These are phyloP conservation scores for Hypomontagnella submonticulosa DNA, from an alignment of 495 filamentous ascomycete genomes.

Conservation along the genomic window DNA sequence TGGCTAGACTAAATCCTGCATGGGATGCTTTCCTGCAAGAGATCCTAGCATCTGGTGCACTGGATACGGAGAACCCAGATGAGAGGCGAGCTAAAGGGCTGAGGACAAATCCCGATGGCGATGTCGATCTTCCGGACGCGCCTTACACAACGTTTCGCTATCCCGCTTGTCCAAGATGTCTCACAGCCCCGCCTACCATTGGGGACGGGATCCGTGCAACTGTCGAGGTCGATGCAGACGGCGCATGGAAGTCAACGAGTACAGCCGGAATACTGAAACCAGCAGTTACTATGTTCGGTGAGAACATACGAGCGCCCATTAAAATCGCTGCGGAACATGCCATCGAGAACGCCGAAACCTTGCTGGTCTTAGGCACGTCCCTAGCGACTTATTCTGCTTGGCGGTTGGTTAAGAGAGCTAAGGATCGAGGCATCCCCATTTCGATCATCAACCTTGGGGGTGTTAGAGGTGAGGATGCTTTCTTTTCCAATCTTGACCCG, in stretches of 20 bases:
- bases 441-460: conserved; percentile 86
- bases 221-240: conserved; percentile 81
- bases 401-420: conserved; percentile 85
- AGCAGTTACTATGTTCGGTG: conserved; percentile 94
- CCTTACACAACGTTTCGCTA: conserved; percentile 92
- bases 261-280: conserved; percentile 89
- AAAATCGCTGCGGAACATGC: conserved; percentile 82
- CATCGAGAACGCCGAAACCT: conserved; percentile 75
- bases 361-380: conserved; percentile 88
- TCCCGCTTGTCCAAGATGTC: conserved; percentile 85
- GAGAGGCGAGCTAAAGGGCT: conserved; percentile 75
- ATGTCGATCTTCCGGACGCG: conserved; percentile 89
- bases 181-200: conserved; percentile 70
- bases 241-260: conserved; percentile 76
- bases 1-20: conserved; percentile 82
- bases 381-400: conserved; percentile 96
- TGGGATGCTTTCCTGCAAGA: conserved; percentile 83
- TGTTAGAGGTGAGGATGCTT: conserved; percentile 78
- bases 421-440: conserved; percentile 83
- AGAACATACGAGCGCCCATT: conserved; percentile 74
- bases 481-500: conserved; percentile 66
- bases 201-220: conserved; percentile 64
- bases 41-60: conserved; percentile 75
- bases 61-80: conserved; percentile 79
- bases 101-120: conserved; percentile 91